Percentiles rank a stretch among this genome's conserved stretches.
These are phyloP conservation scores for Phaeophleospora eucalypticola DNA, from an alignment of 2,329 filamentous ascomycete species.

Conservation along the genomic window DNA sequence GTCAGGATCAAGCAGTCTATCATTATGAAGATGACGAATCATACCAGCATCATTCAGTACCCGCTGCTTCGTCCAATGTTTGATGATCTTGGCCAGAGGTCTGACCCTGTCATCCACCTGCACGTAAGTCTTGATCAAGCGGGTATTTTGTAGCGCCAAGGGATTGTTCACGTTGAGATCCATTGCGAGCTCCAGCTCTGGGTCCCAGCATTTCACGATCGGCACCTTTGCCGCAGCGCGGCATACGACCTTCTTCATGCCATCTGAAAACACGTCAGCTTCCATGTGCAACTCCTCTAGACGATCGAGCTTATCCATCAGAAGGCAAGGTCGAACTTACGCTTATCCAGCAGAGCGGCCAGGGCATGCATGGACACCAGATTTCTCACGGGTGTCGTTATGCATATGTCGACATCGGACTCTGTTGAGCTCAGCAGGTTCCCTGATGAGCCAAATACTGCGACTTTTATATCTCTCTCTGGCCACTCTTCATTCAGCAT, in stretches of 20 bases:
- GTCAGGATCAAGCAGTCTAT: no score
- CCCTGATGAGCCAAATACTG: conserved; percentile 96
- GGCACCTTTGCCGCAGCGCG: conserved; percentile 93
- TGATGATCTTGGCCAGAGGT: conserved; percentile 92
- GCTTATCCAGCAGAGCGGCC: conserved; percentile 66
- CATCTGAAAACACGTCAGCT: conserved; percentile 56
- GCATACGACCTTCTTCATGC: conserved; percentile 95
- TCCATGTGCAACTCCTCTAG: neutral
- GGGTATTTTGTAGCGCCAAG: conserved; percentile 87
- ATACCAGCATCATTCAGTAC: conserved; percentile 92
- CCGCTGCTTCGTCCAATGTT: conserved; percentile 91
- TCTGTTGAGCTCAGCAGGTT: conserved; percentile 92
- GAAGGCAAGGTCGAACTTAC: neutral
- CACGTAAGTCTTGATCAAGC: conserved; percentile 97
- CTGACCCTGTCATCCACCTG: conserved; percentile 87
- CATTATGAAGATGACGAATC: neutral
- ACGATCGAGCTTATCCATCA: neutral
- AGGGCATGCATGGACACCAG: conserved; percentile 87
- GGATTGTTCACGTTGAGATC: conserved; percentile 99
- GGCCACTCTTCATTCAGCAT: conserved; percentile 91
- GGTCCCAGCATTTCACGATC: conserved; percentile 98
- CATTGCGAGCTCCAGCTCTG: conserved; percentile 80
- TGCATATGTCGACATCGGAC: conserved; percentile 97
- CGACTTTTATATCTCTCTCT: conserved; percentile 80
- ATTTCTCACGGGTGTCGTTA: conserved; percentile 84